phyloP scores from a whole-genome alignment of 495 filamentous ascomycete species.

The Xeromyces bisporus region DNA sequence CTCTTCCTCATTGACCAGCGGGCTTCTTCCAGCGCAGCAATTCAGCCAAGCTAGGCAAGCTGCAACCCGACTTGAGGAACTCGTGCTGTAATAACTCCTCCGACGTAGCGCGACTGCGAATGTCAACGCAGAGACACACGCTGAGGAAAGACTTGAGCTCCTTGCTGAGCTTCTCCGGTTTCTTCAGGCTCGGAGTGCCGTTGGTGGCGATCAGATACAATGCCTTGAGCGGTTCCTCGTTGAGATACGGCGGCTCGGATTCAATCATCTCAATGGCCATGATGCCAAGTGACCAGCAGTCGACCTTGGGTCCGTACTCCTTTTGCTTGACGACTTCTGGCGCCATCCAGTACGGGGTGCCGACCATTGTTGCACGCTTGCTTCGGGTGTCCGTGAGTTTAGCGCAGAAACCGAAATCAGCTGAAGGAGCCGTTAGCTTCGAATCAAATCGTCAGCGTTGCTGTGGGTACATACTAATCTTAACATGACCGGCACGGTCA shows the following conservation, averaged over 20 bases:
- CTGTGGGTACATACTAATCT: slow-evolving; percentile 60
- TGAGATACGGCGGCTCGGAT: slow-evolving; percentile 90
- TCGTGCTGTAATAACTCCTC: slow-evolving; percentile 70
- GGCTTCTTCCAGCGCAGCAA: slow-evolving; percentile 54
- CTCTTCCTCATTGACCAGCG: no score
- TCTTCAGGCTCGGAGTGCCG: slow-evolving; percentile 90
- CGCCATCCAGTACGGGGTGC: slow-evolving; percentile 99
- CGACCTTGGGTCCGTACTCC: slow-evolving; percentile 94
- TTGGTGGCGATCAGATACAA: slow-evolving; percentile 96
- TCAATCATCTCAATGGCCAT: slow-evolving; percentile 99
- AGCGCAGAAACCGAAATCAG: slow-evolving; percentile 98
- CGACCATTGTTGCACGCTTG: slow-evolving; percentile 98
- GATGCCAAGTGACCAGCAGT: slow-evolving; percentile 97
- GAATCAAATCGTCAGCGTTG: slow-evolving; percentile 4
- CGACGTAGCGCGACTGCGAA: slow-evolving; percentile 83
- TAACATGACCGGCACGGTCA: slow-evolving; percentile 85
- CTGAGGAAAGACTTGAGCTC: slow-evolving; percentile 91
- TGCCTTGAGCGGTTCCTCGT: slow-evolving; percentile 91
- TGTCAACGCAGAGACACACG: slow-evolving; percentile 89
- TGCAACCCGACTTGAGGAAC: slow-evolving; percentile 55
- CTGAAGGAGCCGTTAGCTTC: slow-evolving; percentile 20
- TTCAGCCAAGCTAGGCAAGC: slow-evolving; percentile 63
- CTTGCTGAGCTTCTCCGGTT: slow-evolving; percentile 90
- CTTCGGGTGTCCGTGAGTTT: slow-evolving; percentile 93
- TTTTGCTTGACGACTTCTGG: slow-evolving; percentile 98